Base-by-base conservation (phyloP, 768 basidiomycete genomes). In the Panus rudis region DNA sequence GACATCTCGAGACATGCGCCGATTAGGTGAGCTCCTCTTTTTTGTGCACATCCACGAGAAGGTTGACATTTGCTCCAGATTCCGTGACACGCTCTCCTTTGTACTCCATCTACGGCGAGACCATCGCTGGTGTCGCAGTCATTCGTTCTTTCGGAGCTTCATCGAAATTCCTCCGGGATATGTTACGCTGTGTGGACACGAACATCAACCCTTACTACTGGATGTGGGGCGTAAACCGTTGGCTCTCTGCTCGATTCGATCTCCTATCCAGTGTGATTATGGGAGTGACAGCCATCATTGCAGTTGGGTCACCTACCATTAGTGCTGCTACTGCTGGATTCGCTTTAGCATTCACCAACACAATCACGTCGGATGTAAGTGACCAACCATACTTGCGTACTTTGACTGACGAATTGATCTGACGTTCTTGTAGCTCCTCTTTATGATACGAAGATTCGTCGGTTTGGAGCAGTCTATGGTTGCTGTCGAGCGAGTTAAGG, bases 221-320 rank as follows among this genome's bases (percentile, higher is more conserved):
- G 92, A 84, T 86, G 75, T 92, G 86, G 88, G 85, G 80, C 66
- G 88, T 92, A 14, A 92, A 92, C 59, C 81, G 91, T 33, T 97
- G 92, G 92, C 69, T 92, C 37, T 84, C 84, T 23, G 77, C 83
- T 47, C 82, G 92, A 8, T 93, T 93, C 73, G 86, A 92, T 55
- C 57, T 93, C 21, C 67, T 92, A 17, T 88, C 86, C 3, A 69
- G 78, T 47, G 70, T 71, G 23, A 74, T 90, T 45, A 64, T 92
- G 21, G 84, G 87, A n/a, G 63, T 80, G 25, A 89, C 81, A 13
- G 85, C 77, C 7, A 61, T 79, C 11, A 71, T 82, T 19, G 73
- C 81, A 27, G 69, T 94, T 14, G 52, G 82, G 37, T 73, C 82
- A 3, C 84, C 85, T 2, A 69, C 68, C 20, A 83, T 92, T 44